A percentile compares a stretch with the other conserved stretches of the same genome.
phyloP scores from a whole-genome alignment of 1,284 basidiomycete genomes.

The Apiotrichum veenhuisii region DNA sequence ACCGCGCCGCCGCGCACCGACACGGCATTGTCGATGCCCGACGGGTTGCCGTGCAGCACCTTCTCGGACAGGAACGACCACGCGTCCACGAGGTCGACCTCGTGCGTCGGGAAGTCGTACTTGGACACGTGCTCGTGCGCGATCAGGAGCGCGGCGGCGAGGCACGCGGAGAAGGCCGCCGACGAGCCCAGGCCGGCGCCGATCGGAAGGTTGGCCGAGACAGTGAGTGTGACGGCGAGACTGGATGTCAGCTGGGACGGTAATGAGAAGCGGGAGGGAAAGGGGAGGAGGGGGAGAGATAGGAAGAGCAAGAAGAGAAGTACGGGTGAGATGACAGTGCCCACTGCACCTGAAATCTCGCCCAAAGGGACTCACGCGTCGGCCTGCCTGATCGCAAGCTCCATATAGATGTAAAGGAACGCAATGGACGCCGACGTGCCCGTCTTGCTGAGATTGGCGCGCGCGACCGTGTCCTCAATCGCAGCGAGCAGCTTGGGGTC shows the following conservation, averaged over 20 bases:
- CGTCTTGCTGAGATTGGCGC: conserved; percentile 28
- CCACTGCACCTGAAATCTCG: too few relatives aligned
- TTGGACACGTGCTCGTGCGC: conserved; percentile 34
- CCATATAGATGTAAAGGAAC: conserved; percentile 94
- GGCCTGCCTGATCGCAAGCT: conserved; percentile 56
- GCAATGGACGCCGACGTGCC: conserved; percentile 69
- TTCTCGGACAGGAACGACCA: conserved; percentile 97
- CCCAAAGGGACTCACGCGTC: conserved; percentile 63
- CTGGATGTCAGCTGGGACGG: conserved; percentile 24
- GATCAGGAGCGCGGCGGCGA: conserved; percentile 71
- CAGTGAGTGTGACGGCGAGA: conserved; percentile 62
- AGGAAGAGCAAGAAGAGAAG: too few relatives aligned
- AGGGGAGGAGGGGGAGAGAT: too few relatives aligned
- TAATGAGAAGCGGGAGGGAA: too few relatives aligned
- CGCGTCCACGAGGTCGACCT: conserved; percentile 74
- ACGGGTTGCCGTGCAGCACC: conserved; percentile 94
- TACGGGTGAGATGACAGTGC: too few relatives aligned
- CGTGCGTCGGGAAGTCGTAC: conserved; percentile 52
- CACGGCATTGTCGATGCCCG: conserved; percentile 95
- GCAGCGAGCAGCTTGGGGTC: conserved; percentile 68
- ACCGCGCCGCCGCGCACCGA: conserved; percentile 90
- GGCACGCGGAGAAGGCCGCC: conserved; percentile 78
- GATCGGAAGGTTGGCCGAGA: conserved; percentile 92
- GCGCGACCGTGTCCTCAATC: conserved; percentile 52
- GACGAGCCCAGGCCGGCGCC: conserved; percentile 98